Evolutionary conservation across 202 grass and related monocot genomes (phyloP), one percentile per base, ranked within the genome.

Genomic region (Schoenoplectus triqueter): DNA sequence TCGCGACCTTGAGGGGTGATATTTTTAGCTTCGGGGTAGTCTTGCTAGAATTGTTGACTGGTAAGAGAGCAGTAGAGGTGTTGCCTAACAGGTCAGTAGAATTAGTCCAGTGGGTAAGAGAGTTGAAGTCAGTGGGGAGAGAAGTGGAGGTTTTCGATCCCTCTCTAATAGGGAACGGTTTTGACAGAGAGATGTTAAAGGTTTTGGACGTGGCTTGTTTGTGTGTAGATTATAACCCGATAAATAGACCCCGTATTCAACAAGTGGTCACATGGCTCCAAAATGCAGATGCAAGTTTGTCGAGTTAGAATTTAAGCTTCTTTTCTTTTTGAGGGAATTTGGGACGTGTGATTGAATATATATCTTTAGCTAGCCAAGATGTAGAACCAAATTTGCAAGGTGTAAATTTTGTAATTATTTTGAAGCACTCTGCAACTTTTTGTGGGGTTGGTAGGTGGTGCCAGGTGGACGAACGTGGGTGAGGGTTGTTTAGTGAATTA

Each of bases 1-100:
- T 88, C 51, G 92, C 95, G 20, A 95, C 91, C 1, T 86, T 95
- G 57, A 90, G 89, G 76, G 95, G 92, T 62, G 91, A 93, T 64
- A 86, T 94, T 39, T 95, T 92, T 66, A 95, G 95, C 82, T 98
- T 93, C 66, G 95, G 95, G 46, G 89, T 98, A 64, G 92, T 98
- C 1, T 42, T 93, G 61, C 86, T 98, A 81, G 92, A 95, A 84
- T 86, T 98, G 39, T 69, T 95, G 73, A 95, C 95, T 1, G 78
- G 95, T 51, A 93, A 90, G 67, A 87, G 92, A 78, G 92, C 95
- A 19, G 83, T 95, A n/a, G 89, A 95, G 87, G 81, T 93, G 60
- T 89, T 96, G 69, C 84, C 89, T 68, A 86, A 80, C 55, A 56
- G 51, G 17, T 88, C 86, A 0, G 89, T 85, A 72, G 94, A 96